phyloP scores from a whole-genome alignment of 202 grass and related monocot genomes.

The Schoenoplectus tabernaemontani region DNA sequence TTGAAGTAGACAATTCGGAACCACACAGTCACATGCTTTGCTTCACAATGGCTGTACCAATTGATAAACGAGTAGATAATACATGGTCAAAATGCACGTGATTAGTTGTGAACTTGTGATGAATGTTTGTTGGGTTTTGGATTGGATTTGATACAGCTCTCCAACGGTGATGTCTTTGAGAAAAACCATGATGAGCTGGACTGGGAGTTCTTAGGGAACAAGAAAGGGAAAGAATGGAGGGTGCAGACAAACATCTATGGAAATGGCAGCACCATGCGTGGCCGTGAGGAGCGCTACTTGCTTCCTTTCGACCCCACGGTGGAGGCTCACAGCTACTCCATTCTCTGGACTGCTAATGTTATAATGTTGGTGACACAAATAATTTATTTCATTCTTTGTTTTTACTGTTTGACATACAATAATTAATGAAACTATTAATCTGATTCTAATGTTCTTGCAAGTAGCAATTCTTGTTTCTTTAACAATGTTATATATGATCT shows the following conservation, averaged over 20 bases:
- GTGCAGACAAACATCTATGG: conserved; percentile 91
- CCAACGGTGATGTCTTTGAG: conserved; percentile 77
- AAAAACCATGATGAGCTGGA: conserved; percentile 94
- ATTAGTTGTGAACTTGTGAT: neutral
- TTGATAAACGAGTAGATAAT: neutral
- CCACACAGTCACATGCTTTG: conserved; percentile 5
- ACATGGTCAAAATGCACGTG: neutral
- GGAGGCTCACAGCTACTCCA: conserved; percentile 53
- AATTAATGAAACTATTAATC: neutral
- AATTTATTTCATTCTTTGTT: neutral
- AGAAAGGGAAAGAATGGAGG: conserved; percentile 65
- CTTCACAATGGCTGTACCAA: neutral
- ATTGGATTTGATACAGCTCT: conserved; percentile 43
- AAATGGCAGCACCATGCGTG: conserved; percentile 77
- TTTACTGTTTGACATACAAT: neutral
- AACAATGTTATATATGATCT: neutral
- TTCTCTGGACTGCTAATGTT: conserved; percentile 66
- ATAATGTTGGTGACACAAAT: conserved; percentile 36
- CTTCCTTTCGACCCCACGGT: conserved; percentile 78
- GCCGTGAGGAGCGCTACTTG: conserved; percentile 89
- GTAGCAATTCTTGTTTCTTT: neutral
- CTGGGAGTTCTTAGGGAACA: conserved; percentile 81
- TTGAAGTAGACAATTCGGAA: neutral
- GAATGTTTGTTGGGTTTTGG: conserved; percentile 11
- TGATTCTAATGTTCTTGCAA: neutral